Percentiles rank a stretch among this genome's conserved stretches.
Evolutionary conservation across 179 eudicot species (phyloP).

Genomic region (Beta corolliflora): DNA sequence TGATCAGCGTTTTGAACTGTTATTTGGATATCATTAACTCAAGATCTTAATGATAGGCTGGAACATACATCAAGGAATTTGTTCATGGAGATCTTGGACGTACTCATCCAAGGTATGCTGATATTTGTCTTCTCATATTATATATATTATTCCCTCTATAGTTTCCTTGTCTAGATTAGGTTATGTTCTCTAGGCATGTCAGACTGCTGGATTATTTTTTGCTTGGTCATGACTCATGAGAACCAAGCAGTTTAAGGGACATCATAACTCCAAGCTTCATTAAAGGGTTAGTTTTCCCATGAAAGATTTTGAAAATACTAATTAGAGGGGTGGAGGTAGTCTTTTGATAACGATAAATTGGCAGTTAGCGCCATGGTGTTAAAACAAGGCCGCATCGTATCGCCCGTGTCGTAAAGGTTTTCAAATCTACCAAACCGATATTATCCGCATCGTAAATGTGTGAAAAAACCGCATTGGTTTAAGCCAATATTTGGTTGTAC

Average conservation of each 20-base stretch:
- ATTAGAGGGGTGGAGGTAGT: not conserved
- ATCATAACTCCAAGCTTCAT: not conserved
- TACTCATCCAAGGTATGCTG: slow-evolving; percentile 81
- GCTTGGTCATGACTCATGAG: not conserved
- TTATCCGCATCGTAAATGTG: too few relatives aligned
- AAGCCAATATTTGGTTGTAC: too few relatives aligned
- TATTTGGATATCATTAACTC: slow-evolving; percentile 1
- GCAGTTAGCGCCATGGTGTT: too few relatives aligned
- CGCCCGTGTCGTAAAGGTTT: too few relatives aligned
- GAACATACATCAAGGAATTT: slow-evolving; percentile 97
- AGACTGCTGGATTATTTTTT: not conserved
- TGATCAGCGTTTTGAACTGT: not conserved
- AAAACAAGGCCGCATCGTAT: too few relatives aligned
- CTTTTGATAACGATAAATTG: not conserved
- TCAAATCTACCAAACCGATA: too few relatives aligned
- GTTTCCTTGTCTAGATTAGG: not conserved
- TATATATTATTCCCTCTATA: not conserved
- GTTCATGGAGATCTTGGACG: slow-evolving; percentile 99
- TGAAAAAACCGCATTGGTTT: too few relatives aligned
- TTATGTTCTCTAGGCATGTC: not conserved
- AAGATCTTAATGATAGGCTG: slow-evolving; percentile 61
- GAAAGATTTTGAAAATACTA: not conserved
- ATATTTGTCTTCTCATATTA: not conserved
- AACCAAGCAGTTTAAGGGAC: not conserved
- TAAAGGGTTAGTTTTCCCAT: too few relatives aligned